These are phyloP conservation scores for Lachancea dasiensis DNA, from an alignment of 805 yeast species.

Conservation along the genomic window DNA sequence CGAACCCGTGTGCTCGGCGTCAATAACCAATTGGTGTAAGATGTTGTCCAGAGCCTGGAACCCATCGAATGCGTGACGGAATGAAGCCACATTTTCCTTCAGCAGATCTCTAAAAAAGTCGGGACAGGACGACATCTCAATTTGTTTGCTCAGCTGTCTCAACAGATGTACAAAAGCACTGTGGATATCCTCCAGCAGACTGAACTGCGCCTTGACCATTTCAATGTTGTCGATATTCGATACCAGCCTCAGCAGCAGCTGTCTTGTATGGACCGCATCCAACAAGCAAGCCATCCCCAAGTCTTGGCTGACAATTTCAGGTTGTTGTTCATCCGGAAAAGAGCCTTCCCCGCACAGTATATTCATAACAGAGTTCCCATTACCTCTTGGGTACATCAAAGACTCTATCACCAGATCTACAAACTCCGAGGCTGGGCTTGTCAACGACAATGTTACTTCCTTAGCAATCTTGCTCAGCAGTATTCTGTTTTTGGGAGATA, in stretches of 20 bases:
- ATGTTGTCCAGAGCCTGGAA: conserved; percentile 18
- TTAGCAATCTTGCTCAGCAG: conserved; percentile 9
- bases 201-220: conserved; percentile 7
- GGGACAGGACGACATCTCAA: conserved; percentile 15
- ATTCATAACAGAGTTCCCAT: not conserved
- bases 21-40: conserved; percentile 11
- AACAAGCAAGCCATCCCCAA: conserved; percentile 24
- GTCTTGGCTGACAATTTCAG: conserved; percentile 10
- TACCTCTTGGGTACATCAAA: conserved; percentile 26
- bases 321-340: not conserved
- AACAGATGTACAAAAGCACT: conserved; percentile 14
- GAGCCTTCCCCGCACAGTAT: not conserved
- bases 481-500: conserved; percentile 5
- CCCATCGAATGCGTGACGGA: conserved; percentile 18
- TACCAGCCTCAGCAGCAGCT: conserved; percentile 11
- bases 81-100: conserved; percentile 17
- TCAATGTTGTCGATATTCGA: not conserved
- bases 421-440: conserved; percentile 23
- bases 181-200: conserved; percentile 16
- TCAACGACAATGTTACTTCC: conserved; percentile 18
- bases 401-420: conserved; percentile 23
- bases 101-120: conserved; percentile 16
- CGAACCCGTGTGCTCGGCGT: conserved; percentile 12
- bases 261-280: conserved; percentile 21
- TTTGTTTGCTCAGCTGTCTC: conserved; percentile 17